Evolutionary conservation across 139 green algal genomes (phyloP).

Genomic region (Chlorella sp.): DNA sequence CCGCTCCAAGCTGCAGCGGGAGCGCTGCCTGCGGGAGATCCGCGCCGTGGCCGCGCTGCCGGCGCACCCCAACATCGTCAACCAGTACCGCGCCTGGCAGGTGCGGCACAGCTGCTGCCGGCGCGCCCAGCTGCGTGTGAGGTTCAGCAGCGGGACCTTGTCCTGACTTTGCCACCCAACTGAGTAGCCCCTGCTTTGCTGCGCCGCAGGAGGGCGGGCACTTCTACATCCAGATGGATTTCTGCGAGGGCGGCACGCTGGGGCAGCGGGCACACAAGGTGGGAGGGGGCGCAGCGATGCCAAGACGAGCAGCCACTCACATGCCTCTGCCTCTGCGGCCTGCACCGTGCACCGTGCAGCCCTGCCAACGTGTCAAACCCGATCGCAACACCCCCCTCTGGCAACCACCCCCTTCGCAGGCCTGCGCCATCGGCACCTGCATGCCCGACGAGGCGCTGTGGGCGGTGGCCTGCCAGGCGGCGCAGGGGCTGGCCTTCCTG

Average conservation of each 20-base stretch:
- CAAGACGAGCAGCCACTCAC: no score
- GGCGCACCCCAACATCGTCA: conserved; percentile 76
- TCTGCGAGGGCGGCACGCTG: conserved; percentile 60
- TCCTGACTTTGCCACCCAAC: no score
- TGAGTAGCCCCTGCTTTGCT: no score
- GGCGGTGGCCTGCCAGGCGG: conserved; percentile 6
- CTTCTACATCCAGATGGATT: conserved; percentile 84
- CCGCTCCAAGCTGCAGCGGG: conserved; percentile 53
- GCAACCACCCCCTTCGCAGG: neutral
- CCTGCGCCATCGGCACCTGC: conserved; percentile 11
- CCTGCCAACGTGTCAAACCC: no score
- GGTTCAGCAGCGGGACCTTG: no score
- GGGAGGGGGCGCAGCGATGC: neutral
- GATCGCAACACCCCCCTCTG: no score
- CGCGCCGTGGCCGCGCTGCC: conserved; percentile 65
- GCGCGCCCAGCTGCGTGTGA: no score
- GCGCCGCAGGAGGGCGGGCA: conserved; percentile 65
- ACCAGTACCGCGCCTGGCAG: conserved; percentile 76
- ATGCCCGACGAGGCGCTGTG: conserved; percentile 30
- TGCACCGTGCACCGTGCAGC: no score
- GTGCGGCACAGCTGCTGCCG: no score
- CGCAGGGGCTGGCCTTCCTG: conserved; percentile 69
- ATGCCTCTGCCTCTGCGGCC: no score
- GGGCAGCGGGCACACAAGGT: conserved; percentile 22
- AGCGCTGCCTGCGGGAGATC: conserved; percentile 72